These are phyloP conservation scores for Pseudocercospora crystallina DNA, from an alignment of 2,329 filamentous ascomycete species.

Conservation along the genomic window DNA sequence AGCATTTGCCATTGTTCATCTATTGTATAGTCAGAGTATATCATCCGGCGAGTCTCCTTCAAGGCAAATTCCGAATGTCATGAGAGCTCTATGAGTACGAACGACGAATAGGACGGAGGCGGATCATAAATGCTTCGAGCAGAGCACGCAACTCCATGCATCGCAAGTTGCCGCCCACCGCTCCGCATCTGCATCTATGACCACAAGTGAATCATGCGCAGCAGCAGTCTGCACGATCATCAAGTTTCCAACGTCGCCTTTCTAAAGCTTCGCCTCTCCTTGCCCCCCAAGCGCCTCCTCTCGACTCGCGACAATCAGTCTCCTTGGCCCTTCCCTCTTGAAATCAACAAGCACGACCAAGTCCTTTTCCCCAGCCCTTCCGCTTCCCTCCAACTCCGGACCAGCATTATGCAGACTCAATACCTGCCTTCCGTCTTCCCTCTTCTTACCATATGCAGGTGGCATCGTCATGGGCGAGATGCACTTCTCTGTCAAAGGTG, in stretches of 20 bases:
- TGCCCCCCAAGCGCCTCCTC: slow-evolving; percentile 37
- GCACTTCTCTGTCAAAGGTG: slow-evolving; percentile 46
- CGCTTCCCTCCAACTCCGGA: slow-evolving; percentile 47
- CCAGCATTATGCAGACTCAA: slow-evolving; percentile 57
- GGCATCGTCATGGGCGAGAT: slow-evolving; percentile 43
- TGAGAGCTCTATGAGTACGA: no score
- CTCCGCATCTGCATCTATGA: no score
- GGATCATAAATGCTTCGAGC: no score
- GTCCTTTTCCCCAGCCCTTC: slow-evolving; percentile 52
- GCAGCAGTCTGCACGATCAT: no score
- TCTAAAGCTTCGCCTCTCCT: slow-evolving; percentile 17
- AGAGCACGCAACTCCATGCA: no score
- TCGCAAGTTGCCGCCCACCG: no score
- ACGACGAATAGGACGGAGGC: no score
- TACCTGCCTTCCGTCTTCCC: slow-evolving; percentile 51
- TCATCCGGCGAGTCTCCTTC: no score
- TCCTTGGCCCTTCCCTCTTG: slow-evolving; percentile 55
- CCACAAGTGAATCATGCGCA: no score
- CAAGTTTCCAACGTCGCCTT: not conserved
- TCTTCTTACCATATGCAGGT: slow-evolving; percentile 38
- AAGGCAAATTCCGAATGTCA: no score
- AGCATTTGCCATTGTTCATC: no score
- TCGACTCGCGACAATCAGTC: slow-evolving; percentile 52
- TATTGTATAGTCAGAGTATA: no score
- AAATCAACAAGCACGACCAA: slow-evolving; percentile 60